A percentile compares a stretch with the other conserved stretches of the same genome.
Evolutionary conservation across 768 basidiomycete genomes (phyloP).

Genomic region (Hericium erinaceus): DNA sequence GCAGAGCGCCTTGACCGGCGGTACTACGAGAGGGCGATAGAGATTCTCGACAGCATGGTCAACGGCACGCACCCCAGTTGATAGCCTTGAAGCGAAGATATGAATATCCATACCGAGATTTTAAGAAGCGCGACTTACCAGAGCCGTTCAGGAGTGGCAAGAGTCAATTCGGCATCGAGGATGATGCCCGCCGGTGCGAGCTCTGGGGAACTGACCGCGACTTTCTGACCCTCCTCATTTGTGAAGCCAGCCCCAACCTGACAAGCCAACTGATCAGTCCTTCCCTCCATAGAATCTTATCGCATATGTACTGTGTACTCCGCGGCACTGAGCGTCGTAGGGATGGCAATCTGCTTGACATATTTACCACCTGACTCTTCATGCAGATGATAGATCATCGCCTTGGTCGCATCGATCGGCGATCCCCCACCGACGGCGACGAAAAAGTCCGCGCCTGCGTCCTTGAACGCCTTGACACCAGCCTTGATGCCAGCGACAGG

Average conservation of each 20-base stretch:
- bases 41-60: conserved; percentile 72
- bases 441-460: conserved; percentile 54
- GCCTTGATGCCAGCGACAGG: conserved; percentile 57
- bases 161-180: conserved; percentile 66
- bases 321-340: conserved; percentile 74
- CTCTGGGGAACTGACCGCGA: conserved; percentile 42
- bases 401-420: conserved; percentile 71
- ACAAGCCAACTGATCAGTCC: background rate
- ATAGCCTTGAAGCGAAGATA: conserved; percentile 39
- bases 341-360: conserved; percentile 65
- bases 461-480: conserved; percentile 46
- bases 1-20: conserved; percentile 54
- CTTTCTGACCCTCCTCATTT: conserved; percentile 59
- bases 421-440: conserved; percentile 75
- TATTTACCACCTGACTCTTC: conserved; percentile 43
- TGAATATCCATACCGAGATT: background rate
- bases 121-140: conserved; percentile 36
- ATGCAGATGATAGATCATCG: conserved; percentile 55
- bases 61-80: conserved; percentile 68
- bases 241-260: conserved; percentile 65
- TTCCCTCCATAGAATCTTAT: no score
- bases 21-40: conserved; percentile 45
- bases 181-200: conserved; percentile 67
- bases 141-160: conserved; percentile 63
- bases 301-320: conserved; percentile 49